These are phyloP conservation scores for Papilionanthe hybrid DNA, from an alignment of 116 monocot species.

Conservation along the genomic window DNA sequence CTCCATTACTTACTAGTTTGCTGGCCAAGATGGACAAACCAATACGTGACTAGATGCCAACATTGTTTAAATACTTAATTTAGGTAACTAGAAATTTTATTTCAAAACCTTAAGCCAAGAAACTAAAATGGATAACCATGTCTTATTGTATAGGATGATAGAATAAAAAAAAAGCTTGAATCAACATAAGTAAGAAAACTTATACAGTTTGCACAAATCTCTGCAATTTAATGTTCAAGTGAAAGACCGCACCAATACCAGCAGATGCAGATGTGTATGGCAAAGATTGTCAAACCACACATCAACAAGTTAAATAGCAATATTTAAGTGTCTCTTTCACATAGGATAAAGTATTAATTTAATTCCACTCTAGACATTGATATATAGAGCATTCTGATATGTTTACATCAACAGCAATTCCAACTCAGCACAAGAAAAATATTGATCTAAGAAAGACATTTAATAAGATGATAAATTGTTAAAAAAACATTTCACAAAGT, in stretches of 20 bases:
- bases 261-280: background rate
- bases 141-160: background rate
- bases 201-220: background rate
- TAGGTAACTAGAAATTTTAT: background rate
- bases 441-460: background rate
- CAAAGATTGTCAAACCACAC: background rate
- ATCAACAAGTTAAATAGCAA: background rate
- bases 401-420: background rate
- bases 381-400: background rate
- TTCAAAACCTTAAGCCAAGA: background rate
- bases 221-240: background rate
- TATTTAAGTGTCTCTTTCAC: background rate
- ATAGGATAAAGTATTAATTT: background rate
- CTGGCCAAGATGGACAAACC: background rate
- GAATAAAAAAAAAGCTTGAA: background rate
- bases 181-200: background rate
- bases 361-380: background rate
- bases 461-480: background rate
- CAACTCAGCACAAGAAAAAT: background rate
- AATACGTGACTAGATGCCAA: background rate
- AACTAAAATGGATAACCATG: background rate
- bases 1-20: background rate
- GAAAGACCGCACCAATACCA: background rate
- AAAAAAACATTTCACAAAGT: too few relatives aligned
- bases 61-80: background rate